phyloP scores from a whole-genome alignment of 805 yeast species.

The Blastobotrys parvus region DNA sequence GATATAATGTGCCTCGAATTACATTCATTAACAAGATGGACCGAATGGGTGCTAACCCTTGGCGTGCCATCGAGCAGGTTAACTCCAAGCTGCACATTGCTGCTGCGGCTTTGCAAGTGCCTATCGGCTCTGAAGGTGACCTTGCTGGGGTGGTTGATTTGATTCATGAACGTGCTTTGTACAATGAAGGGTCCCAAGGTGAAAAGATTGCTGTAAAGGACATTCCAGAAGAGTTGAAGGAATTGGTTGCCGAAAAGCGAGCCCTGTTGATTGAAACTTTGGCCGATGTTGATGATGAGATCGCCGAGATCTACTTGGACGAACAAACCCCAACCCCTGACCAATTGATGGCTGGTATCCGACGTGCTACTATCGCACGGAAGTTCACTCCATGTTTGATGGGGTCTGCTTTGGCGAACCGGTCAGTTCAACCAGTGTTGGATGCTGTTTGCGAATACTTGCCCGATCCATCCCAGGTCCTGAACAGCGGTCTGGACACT shows the following conservation, averaged over 20 bases:
- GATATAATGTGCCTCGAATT: constrained; percentile 93
- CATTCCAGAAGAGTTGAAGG: constrained; percentile 73
- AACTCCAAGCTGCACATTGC: constrained; percentile 80
- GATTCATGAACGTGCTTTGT: constrained; percentile 77
- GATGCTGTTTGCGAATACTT: constrained; percentile 94
- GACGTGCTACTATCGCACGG: constrained; percentile 92
- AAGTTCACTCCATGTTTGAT: constrained; percentile 97
- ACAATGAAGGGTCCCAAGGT: constrained; percentile 87
- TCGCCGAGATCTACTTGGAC: constrained; percentile 85
- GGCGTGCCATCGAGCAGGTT: constrained; percentile 87
- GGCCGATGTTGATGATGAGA: constrained; percentile 97
- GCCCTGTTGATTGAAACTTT: constrained; percentile 78
- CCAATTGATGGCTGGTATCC: constrained; percentile 81
- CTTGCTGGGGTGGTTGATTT: constrained; percentile 87
- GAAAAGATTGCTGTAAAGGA: constrained; percentile 57
- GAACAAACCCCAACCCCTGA: constrained; percentile 80
- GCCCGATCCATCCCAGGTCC: constrained; percentile 90
- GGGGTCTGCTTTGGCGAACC: constrained; percentile 98
- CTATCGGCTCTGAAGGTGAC: constrained; percentile 87
- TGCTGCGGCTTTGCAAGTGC: constrained; percentile 97
- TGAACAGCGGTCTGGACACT: constrained; percentile 78
- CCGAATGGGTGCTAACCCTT: constrained; percentile 98
- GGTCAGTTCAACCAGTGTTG: constrained; percentile 88
- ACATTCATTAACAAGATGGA: constrained; percentile 98
- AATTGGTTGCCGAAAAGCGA: constrained; percentile 85